Evolutionary conservation across 768 basidiomycete species (phyloP).

Genomic region (Collybiopsis luxurians): DNA sequence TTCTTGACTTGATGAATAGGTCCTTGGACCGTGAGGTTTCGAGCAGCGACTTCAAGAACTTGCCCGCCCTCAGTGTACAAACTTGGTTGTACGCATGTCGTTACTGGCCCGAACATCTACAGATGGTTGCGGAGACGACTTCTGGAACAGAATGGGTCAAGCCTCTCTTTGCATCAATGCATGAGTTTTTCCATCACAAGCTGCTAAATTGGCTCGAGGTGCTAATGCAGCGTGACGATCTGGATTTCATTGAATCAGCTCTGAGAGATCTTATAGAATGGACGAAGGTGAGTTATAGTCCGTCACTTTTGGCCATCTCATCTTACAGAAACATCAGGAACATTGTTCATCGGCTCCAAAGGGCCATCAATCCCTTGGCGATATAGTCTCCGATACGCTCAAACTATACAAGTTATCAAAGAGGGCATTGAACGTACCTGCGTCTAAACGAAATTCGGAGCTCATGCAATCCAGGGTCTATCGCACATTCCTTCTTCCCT

Average conservation of each 20-base stretch:
- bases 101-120: constrained; percentile 1
- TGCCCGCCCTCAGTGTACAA: not conserved
- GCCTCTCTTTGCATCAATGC: not conserved
- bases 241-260: not conserved
- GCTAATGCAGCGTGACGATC: not conserved
- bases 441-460: not conserved
- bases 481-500: constrained; percentile 3
- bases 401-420: not conserved
- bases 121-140: not conserved
- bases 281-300: not conserved
- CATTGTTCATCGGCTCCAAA: not conserved
- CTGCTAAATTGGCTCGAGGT: constrained; percentile 5
- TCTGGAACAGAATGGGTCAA: not conserved
- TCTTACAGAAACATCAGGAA: not conserved
- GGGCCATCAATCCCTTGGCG: not conserved
- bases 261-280: not conserved
- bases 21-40: not conserved
- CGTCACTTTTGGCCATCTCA: not conserved
- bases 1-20: not conserved
- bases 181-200: not conserved
- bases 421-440: not conserved
- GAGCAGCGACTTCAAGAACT: not conserved
- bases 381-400: not conserved
- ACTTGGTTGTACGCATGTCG: not conserved
- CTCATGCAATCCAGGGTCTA: not conserved